Evolutionary conservation across 495 filamentous ascomycete genomes (phyloP).

Genomic region (Neurospora tetrasperma): DNA sequence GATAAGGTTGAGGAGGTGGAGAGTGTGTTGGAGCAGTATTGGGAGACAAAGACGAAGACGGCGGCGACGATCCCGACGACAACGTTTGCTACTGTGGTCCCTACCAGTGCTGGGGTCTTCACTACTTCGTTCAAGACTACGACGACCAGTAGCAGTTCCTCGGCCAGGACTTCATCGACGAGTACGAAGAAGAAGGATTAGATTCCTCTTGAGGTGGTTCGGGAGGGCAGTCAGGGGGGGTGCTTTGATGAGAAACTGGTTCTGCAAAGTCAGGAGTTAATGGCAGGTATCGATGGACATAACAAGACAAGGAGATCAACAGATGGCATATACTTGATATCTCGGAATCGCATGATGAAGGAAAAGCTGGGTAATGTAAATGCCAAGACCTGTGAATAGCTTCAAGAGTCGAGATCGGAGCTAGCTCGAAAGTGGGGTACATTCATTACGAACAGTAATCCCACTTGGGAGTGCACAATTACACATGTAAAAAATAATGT

Average conservation of each 20-base stretch:
- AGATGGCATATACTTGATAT: no score
- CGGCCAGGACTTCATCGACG: background rate
- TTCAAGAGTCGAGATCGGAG: background rate
- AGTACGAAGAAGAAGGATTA: background rate
- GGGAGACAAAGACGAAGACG: slow-evolving; percentile 10
- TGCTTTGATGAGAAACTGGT: no score
- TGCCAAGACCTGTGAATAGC: background rate
- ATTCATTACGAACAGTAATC: background rate
- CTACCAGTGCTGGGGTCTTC: background rate
- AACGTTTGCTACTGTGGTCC: no score
- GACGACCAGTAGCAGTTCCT: background rate
- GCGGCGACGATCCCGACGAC: background rate
- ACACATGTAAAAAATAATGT: background rate
- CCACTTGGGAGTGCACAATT: background rate
- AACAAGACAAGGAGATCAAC: no score
- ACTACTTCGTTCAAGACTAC: background rate
- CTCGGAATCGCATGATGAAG: no score
- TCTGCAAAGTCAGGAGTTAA: no score
- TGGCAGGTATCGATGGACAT: no score
- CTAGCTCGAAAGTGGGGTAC: background rate
- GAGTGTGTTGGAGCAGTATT: slow-evolving; percentile 17
- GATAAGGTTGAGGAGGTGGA: slow-evolving; percentile 19
- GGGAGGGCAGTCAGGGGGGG: no score
- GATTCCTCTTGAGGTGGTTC: background rate
- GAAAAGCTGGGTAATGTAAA: background rate